Base-by-base conservation (phyloP, 1,139 yeast species). In the Saccharomyces hybrid region DNA sequence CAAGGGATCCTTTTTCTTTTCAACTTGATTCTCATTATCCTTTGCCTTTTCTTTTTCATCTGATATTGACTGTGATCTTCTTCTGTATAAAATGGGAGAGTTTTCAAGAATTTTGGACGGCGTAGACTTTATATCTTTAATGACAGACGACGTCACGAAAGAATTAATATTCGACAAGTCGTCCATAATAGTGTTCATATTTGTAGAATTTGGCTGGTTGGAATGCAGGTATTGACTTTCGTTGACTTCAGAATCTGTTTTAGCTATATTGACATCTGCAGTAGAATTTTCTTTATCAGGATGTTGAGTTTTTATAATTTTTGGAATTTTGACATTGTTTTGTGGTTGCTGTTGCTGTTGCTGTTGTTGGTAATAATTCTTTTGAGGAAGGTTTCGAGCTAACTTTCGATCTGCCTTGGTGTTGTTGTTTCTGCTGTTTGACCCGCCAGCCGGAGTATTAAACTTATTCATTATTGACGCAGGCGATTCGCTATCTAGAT, bases 391-490 rank as follows among this genome's bases (percentile, higher is more conserved):
- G 25, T 56, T 53, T 49, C 13, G 44, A 19, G 11, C n/a, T 11
- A 4, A 9, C 19, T 38, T 38, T 19, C 9, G 44, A 38, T 38
- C 25, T 1, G 57, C 52, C 31, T 49, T 28, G 28, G 54, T 53
- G 14, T 52, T 46, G 19, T 52, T 50, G 27, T 52, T 46, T n/a
- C 50, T 50, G 27, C 50, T n/a, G 32, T 41, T 42, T 11, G 50
- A 25, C 27, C 55, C 46, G 13, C 49, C 41, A 16, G 53, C 47
- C 8, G 44, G 9, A 16, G 44, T 38, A 42, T 63, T 63, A 52
- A 60, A 65, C 57, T 77, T 76, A 2, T 80, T 74, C 5, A 69
- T 56, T n/a, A 69, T 67, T 2, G 62, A 54, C 8, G 65, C 60
- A 4, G 70, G 69, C 1, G 71, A 66, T 54, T 68, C 68, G 51